Evolutionary conservation across 73 alveolate genomes (phyloP).

Genomic region (Blepharisma stoltei): DNA sequence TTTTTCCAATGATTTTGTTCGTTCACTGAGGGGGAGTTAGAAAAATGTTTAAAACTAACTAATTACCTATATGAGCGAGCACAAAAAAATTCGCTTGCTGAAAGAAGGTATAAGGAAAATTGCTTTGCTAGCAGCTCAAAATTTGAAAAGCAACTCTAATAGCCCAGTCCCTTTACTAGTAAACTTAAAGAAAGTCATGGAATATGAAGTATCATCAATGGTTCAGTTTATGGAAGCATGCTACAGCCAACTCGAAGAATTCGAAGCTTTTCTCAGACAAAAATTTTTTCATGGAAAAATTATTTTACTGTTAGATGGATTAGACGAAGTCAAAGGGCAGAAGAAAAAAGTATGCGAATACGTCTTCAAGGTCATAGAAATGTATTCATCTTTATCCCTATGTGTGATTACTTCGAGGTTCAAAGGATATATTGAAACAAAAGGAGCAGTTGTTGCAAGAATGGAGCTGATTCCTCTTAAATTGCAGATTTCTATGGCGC

Average conservation of each 20-base stretch:
- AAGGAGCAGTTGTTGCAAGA: background rate
- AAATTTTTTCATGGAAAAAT: slow-evolving; percentile 21
- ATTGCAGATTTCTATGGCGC: slow-evolving; percentile 28
- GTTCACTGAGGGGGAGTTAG: no score
- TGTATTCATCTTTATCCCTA: background rate
- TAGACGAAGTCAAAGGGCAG: background rate
- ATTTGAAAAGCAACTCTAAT: slow-evolving; percentile 8
- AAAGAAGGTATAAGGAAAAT: no score
- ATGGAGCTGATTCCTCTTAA: slow-evolving; percentile 10
- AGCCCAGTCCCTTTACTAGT: slow-evolving; percentile 15
- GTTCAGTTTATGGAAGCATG: slow-evolving; percentile 18
- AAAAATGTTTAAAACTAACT: no score
- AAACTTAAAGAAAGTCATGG: background rate
- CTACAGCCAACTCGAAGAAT: slow-evolving; percentile 9
- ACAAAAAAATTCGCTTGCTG: no score
- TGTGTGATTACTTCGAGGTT: background rate
- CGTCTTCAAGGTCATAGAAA: background rate
- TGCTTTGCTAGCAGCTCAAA: slow-evolving; percentile 23
- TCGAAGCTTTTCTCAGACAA: slow-evolving; percentile 12
- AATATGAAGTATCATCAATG: background rate
- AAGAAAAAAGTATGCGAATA: background rate
- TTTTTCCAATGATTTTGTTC: no score
- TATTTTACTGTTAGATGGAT: slow-evolving; percentile 2
- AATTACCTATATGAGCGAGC: no score
- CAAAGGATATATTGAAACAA: background rate